phyloP scores from a whole-genome alignment of 495 filamentous ascomycete species.

The Penicillium silybi region DNA sequence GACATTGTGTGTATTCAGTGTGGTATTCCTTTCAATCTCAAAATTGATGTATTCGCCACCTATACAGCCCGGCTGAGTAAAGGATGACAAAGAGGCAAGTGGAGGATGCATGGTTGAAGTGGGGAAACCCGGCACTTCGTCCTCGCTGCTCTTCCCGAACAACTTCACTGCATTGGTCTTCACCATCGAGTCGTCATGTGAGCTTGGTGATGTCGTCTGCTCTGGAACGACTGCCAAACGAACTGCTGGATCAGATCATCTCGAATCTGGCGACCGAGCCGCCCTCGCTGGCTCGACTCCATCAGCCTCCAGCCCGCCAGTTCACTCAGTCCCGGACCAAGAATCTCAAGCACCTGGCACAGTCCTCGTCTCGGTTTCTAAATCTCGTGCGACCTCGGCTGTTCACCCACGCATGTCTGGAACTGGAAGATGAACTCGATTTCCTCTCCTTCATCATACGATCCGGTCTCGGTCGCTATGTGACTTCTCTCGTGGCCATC shows the following conservation, averaged over 20 bases:
- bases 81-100: slow-evolving; percentile 22
- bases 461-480: slow-evolving; percentile 26
- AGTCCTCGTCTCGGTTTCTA: slow-evolving; percentile 22
- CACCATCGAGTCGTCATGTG: not conserved
- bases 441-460: slow-evolving; percentile 27
- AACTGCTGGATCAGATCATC: slow-evolving; percentile 40
- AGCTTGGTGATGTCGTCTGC: slow-evolving; percentile 15
- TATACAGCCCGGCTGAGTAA: slow-evolving; percentile 16
- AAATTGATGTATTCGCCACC: not conserved
- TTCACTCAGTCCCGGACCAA: slow-evolving; percentile 19
- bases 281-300: slow-evolving; percentile 25
- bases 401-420: slow-evolving; percentile 31
- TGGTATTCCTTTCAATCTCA: not conserved
- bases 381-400: slow-evolving; percentile 31
- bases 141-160: slow-evolving; percentile 15
- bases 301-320: slow-evolving; percentile 21
- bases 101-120: slow-evolving; percentile 9
- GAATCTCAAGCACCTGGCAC: slow-evolving; percentile 34
- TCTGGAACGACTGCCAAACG: slow-evolving; percentile 33
- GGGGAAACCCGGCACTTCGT: slow-evolving; percentile 23
- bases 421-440: slow-evolving; percentile 22
- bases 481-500: slow-evolving; percentile 30
- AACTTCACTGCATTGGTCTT: not conserved
- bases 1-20: not conserved
- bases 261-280: slow-evolving; percentile 22